Conservation (phyloP, 257 asterid species). For the Solanum clarkiae region DNA sequence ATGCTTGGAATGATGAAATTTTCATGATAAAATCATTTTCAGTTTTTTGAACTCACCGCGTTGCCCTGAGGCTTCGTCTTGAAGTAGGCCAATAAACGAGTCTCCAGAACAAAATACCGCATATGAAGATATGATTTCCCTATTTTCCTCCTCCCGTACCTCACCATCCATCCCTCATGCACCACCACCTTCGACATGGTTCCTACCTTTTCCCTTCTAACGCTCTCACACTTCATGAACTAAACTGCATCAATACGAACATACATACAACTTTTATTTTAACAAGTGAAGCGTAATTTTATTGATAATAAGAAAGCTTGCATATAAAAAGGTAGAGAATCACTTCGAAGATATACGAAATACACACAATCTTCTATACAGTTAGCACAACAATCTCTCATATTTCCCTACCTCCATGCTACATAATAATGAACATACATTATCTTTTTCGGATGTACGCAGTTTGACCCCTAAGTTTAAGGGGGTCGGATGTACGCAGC, state of each 20-base stretch:
- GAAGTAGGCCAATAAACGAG: constrained; percentile 69
- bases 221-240: background rate
- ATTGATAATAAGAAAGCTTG: background rate
- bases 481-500: too few relatives aligned
- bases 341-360: background rate
- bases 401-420: too few relatives aligned
- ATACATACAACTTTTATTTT: background rate
- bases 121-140: constrained; percentile 80
- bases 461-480: too few relatives aligned
- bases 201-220: background rate
- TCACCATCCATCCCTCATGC: constrained; percentile 95
- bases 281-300: background rate
- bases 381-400: too few relatives aligned
- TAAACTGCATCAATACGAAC: background rate
- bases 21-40: too few relatives aligned
- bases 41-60: constrained; percentile 26
- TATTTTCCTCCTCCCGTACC: constrained; percentile 84
- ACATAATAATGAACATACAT: too few relatives aligned
- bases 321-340: background rate
- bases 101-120: constrained; percentile 83
- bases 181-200: constrained; percentile 74
- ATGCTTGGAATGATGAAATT: too few relatives aligned
- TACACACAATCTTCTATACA: background rate
- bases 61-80: constrained; percentile 79
- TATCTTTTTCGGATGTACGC: too few relatives aligned